Conservation (phyloP, 2,329 filamentous ascomycete genomes). For the Talaromyces funiculosus region DNA sequence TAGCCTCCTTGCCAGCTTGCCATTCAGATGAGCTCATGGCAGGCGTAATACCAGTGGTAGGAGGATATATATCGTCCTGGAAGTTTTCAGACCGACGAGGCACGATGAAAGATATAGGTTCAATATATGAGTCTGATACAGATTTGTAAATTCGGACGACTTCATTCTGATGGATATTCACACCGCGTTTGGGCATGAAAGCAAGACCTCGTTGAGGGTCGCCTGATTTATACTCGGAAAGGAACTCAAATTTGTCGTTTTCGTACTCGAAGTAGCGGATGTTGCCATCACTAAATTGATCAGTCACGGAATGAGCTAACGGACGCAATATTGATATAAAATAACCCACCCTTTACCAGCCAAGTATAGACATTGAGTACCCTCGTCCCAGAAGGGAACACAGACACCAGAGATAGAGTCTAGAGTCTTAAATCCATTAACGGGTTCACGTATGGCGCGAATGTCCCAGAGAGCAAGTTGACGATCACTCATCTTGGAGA, state of each 20-base stretch:
- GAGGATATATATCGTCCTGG: constrained; percentile 95
- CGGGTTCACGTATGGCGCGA: constrained; percentile 69
- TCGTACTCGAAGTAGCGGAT: constrained; percentile 98
- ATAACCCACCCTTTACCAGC: constrained; percentile 83
- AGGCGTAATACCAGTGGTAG: constrained; percentile 71
- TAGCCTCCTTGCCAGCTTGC: constrained; percentile 74
- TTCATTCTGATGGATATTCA: constrained; percentile 96
- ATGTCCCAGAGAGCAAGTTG: constrained; percentile 95
- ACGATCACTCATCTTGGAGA: constrained; percentile 96
- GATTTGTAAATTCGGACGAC: constrained; percentile 96
- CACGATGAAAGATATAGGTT: constrained; percentile 96
- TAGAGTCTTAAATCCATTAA: constrained; percentile 82
- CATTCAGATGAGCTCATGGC: constrained; percentile 77
- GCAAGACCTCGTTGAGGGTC: constrained; percentile 93
- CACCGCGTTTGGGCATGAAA: constrained; percentile 88
- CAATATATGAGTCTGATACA: constrained; percentile 87
- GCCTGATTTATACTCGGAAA: constrained; percentile 94
- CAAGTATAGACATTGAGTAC: constrained; percentile 89
- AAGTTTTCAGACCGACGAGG: constrained; percentile 89
- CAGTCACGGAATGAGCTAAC: constrained; percentile 7
- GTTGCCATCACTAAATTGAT: constrained; percentile 71
- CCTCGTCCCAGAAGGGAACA: constrained; percentile 99
- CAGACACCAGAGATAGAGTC: constrained; percentile 96
- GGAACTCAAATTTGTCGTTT: constrained; percentile 96
- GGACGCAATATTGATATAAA: neutral